Conservation (phyloP, 2,329 filamentous ascomycete genomes). For the Zymoseptoria tritici region DNA sequence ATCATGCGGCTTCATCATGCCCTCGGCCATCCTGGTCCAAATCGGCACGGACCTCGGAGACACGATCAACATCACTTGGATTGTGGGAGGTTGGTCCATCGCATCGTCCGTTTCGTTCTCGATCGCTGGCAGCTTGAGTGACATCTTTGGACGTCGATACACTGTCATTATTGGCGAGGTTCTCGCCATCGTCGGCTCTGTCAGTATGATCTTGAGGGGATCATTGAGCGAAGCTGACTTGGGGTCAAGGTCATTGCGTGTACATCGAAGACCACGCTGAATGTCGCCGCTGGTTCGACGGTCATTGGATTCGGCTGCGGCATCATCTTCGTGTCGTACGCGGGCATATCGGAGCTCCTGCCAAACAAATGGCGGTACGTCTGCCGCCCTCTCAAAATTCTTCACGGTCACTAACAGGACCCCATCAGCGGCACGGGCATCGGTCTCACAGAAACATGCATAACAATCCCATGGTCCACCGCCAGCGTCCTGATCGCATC, state of each 20-base stretch:
- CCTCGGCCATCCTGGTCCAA: constrained; percentile 5
- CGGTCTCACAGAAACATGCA: constrained; percentile 5
- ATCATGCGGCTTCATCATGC: constrained; percentile 7
- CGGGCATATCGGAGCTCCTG: constrained; percentile 7
- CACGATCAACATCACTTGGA: constrained; percentile 2
- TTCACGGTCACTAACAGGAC: not conserved
- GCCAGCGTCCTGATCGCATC: constrained; percentile 5
- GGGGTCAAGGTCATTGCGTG: not conserved
- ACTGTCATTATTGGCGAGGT: constrained; percentile 4
- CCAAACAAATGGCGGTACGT: constrained; percentile 2
- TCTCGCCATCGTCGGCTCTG: not conserved
- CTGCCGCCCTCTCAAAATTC: not conserved
- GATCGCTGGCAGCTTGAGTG: constrained; percentile 2
- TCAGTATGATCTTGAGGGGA: not conserved
- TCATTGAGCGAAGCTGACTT: not conserved
- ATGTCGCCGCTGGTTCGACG: not conserved
- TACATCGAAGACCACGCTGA: not conserved
- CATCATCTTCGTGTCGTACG: constrained; percentile 4
- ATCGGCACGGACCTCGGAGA: not conserved
- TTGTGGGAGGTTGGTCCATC: constrained; percentile 1
- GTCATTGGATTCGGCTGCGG: constrained; percentile 4
- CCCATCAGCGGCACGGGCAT: constrained; percentile 1
- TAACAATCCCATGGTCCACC: not conserved
- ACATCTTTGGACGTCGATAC: constrained; percentile 3
- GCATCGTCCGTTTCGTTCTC: constrained; percentile 4